A percentile compares a stretch with the other conserved stretches of the same genome.
These are phyloP conservation scores for Rhododendron kiyosumense DNA, from an alignment of 148 eudicot genomes.

Conservation along the genomic window DNA sequence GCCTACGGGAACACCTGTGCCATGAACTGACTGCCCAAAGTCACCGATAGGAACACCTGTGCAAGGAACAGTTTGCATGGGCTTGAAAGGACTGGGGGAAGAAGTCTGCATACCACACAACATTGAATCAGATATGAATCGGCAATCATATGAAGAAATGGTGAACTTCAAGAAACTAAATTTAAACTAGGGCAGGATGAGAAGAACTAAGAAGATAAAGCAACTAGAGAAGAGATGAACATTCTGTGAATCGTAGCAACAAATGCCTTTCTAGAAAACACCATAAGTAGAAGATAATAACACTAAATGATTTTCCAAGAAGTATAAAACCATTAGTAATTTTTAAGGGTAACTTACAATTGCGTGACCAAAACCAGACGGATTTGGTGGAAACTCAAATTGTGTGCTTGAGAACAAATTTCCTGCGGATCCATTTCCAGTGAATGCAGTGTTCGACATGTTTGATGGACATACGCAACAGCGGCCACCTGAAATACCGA, in stretches of 20 bases:
- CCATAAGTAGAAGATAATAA: not conserved
- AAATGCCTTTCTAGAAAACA: not conserved
- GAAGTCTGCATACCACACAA: not conserved
- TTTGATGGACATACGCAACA: not conserved
- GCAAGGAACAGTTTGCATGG: not conserved
- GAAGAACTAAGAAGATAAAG: not conserved
- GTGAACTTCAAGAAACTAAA: not conserved
- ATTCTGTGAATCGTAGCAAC: not conserved
- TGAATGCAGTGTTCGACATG: not conserved
- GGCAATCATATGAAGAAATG: not conserved
- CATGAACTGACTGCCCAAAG: not conserved
- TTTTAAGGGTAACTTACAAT: not conserved
- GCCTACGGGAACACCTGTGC: not conserved
- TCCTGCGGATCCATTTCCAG: not conserved
- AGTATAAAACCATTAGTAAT: not conserved
- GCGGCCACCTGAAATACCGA: not conserved
- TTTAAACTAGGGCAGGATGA: not conserved
- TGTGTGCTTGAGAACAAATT: not conserved
- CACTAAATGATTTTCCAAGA: not conserved
- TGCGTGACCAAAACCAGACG: not conserved
- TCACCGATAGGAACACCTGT: not conserved
- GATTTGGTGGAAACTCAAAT: not conserved
- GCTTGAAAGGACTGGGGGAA: not conserved
- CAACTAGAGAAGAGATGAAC: not conserved
- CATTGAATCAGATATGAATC: not conserved